Base-by-base conservation (phyloP, 2,329 filamentous ascomycete species). In the Paraphaeosphaeria sporulosa region DNA sequence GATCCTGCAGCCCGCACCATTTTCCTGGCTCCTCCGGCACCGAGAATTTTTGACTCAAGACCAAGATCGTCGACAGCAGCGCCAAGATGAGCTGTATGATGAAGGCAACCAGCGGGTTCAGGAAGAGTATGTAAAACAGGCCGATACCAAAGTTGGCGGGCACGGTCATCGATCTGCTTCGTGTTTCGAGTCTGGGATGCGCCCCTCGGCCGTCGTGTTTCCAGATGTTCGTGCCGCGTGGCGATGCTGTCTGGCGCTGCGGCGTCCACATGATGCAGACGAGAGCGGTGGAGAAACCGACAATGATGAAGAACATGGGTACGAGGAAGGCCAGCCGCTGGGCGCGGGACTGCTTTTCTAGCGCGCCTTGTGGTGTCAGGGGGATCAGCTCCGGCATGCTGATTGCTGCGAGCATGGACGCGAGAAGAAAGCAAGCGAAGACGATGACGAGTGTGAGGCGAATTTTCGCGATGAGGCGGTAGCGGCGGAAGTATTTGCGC, bases 31-130 rank as follows among this genome's bases (percentile, higher is more conserved):
- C 66, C 23, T 64, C 54, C 2, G 71, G 71, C 2, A 47, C 50
- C 8, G 70, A 64, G 32, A 75, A 75, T 47, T 75, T 74, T 53
- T 75, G 71, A 7, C 59, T 68, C 36, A 75, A 40, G 0, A 74
- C 71, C 15, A 75, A 23, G 13, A 67, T 64, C 4, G 66, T 63
- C 1, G 67, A 71, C 3, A 75, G 49, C 1, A 65, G 60, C 0
- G 70, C 70, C 1, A 74, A 61, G 3, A 72, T 48, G 9, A 72
- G 70, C 58, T 74, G 70, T 1, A 73, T 62, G 9, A 61, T 64
- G 21, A 75, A 75, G 0, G 71, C 67, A 27, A 72, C 66, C 1
- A 70, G 62, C 7, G 68, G 71, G 32, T 73, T 75, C 3, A 73
- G 60, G 48, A 75, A 73, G 42, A 74, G 58, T 15, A 66, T 65